These are phyloP conservation scores for Calvatia gigantea DNA, from an alignment of 768 basidiomycete genomes.

Conservation along the genomic window DNA sequence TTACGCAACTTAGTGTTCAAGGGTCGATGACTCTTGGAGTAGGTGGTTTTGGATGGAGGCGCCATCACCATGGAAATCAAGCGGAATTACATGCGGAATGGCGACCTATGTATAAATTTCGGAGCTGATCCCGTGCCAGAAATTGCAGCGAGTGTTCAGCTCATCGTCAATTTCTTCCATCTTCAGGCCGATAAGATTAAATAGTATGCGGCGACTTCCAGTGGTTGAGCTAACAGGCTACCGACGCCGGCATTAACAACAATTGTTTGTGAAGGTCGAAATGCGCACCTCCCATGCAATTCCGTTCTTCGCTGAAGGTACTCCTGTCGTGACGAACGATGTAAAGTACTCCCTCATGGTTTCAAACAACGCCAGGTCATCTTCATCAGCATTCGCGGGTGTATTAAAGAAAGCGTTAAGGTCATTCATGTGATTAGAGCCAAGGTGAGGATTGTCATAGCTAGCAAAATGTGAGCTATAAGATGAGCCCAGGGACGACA, in stretches of 20 bases:
- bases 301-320: conserved; percentile 22
- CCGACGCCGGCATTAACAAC: background rate
- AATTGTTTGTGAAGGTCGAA: no score
- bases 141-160: conserved; percentile 23
- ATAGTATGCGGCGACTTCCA: conserved; percentile 26
- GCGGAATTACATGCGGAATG: no score
- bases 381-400: conserved; percentile 21
- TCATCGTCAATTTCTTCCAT: conserved; percentile 21
- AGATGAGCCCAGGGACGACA: background rate
- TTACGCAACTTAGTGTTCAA: no score
- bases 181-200: conserved; percentile 24
- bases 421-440: conserved; percentile 34
- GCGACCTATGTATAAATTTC: conserved; percentile 20
- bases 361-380: conserved; percentile 28
- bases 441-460: conserved; percentile 37
- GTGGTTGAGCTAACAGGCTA: conserved; percentile 18
- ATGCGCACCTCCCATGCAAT: conserved; percentile 27
- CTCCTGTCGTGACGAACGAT: conserved; percentile 32
- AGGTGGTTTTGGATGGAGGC: no score
- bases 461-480: no score
- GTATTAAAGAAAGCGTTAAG: conserved; percentile 33
- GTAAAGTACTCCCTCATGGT: conserved; percentile 39
- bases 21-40: no score
- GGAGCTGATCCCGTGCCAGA: conserved; percentile 26
- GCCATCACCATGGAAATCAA: no score